Evolutionary conservation across 148 eudicot genomes (phyloP).

Genomic region (Cornus kousa): DNA sequence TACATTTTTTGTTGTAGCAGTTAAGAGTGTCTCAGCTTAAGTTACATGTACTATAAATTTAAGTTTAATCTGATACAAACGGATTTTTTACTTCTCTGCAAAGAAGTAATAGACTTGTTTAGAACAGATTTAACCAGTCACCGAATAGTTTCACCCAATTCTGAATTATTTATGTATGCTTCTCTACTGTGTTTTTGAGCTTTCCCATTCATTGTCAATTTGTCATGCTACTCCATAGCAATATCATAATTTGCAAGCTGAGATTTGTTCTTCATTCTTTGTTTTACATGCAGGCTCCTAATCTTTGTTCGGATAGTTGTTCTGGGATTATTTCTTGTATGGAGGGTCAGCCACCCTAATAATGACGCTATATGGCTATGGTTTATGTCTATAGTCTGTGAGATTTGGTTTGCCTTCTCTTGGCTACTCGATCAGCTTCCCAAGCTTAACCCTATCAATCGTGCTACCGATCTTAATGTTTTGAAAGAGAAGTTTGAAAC

Average conservation of each 20-base stretch:
- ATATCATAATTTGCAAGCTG: not conserved
- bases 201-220: not conserved
- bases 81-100: not conserved
- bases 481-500: conserved; percentile 80
- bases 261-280: not conserved
- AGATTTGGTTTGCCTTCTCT: conserved; percentile 91
- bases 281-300: conserved; percentile 59
- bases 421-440: conserved; percentile 98
- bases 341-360: conserved; percentile 71
- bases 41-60: not conserved
- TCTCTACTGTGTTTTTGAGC: not conserved
- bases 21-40: not conserved
- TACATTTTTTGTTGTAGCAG: not conserved
- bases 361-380: conserved; percentile 83
- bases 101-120: not conserved
- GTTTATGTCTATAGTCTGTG: conserved; percentile 86
- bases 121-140: not conserved
- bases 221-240: not conserved
- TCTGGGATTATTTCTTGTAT: conserved; percentile 68
- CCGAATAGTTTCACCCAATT: not conserved
- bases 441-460: conserved; percentile 79
- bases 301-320: conserved; percentile 63
- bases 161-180: not conserved
- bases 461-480: conserved; percentile 69
- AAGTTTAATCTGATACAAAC: not conserved